These are phyloP conservation scores for Solanum appendiculatum DNA, from an alignment of 257 asterid genomes.

Conservation along the genomic window DNA sequence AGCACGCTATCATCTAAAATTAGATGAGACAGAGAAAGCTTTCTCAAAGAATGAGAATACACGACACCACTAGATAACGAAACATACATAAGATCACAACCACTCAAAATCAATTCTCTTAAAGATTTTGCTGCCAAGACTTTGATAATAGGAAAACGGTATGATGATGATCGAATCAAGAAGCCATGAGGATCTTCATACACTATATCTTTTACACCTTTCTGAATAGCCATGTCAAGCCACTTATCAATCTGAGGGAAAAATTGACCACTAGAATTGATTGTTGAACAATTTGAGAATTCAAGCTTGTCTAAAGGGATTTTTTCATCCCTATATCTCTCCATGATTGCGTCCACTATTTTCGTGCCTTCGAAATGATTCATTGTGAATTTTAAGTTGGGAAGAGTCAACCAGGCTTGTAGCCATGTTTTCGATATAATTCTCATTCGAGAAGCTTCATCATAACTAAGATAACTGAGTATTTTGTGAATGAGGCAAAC, in stretches of 20 bases:
- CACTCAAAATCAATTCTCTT: neutral
- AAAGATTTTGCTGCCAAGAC: neutral
- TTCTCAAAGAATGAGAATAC: neutral
- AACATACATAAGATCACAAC: neutral
- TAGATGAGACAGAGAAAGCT: neutral
- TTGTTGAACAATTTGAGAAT: neutral
- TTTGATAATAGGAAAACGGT: neutral
- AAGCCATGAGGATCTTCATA: neutral
- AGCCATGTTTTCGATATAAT: neutral
- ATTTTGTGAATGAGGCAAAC: neutral
- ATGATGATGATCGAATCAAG: neutral
- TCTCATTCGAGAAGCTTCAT: neutral
- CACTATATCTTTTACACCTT: neutral
- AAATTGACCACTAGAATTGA: neutral
- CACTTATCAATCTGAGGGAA: neutral
- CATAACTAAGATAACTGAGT: neutral
- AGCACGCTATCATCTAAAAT: neutral
- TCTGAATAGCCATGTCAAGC: neutral
- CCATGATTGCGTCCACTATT: neutral
- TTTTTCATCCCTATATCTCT: neutral
- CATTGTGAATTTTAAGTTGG: neutral
- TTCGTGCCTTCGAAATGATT: neutral
- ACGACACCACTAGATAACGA: neutral
- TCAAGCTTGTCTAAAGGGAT: no score
- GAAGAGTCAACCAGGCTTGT: neutral